Base-by-base conservation (phyloP, 1,284 basidiomycete species). In the Schizophyllum amplum region DNA sequence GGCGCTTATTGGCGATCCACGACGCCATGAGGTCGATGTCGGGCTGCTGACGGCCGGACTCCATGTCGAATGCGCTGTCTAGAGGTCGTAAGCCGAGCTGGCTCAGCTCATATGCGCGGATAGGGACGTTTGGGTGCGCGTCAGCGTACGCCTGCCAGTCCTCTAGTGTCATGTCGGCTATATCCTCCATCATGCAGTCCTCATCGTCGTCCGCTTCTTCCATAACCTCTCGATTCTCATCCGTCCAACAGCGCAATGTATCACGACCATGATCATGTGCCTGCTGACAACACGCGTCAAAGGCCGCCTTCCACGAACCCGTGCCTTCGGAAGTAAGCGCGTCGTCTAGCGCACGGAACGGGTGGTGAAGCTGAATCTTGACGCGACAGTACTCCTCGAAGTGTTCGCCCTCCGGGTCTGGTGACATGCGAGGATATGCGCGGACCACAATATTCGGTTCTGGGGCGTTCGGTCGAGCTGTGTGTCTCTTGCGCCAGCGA, bases 191-290 rank as follows among this genome's bases (percentile, higher is more conserved):
- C 17, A 58, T 47, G 23, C 26, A 23, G 4, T n/a, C n/a, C n/a
- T 59, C 60, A 22, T 60, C 59, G 23, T 60, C 57, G n/a, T 60
- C 59, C n/a, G 50, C 59, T 17, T 59, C 58, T 23, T 58, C 57
- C 52, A 55, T n/a, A n/a, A 11, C 47, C 22, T 13, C 17, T 22
- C 54, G 7, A 47, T 48, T 57, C 49, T 60, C 59, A 4, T 55
- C 55, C 5, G 47, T 48, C 59, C 57, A 59, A 24, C 26, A 54
- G 13, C 57, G 50, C 24, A 60, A 27, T 4, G 57, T 56, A 47
- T 60, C 57, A 22, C 24, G 50, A 9, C 47, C 24, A 48, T 60
- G 59, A 1, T 11, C 47, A 42, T 60, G 51, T 4, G 24, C 42
- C 5, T 27, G 27, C 7, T 46, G 33, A 53, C 60, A 61, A 11